These are phyloP conservation scores for Coniochaeta hoffmannii DNA, from an alignment of 2,329 filamentous ascomycete genomes.

Conservation along the genomic window DNA sequence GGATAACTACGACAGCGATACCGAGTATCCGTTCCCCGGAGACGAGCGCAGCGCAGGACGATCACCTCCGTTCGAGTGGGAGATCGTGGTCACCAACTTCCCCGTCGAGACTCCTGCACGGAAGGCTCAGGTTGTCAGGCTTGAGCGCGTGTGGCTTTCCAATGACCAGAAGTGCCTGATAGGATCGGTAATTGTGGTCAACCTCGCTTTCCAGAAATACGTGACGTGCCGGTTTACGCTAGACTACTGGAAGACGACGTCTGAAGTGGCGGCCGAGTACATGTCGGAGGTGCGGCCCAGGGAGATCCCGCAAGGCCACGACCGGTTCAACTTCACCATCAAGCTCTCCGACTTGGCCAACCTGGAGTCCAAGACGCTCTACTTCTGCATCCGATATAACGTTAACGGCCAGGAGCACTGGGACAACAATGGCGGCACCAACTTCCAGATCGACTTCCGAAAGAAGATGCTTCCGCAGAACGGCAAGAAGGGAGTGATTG, in stretches of 20 bases:
- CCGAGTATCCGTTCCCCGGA: conserved; percentile 75
- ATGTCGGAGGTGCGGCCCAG: conserved; percentile 67
- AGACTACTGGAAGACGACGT: conserved; percentile 98
- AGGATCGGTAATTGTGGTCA: conserved; percentile 77
- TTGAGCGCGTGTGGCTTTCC: conserved; percentile 84
- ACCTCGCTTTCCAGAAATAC: conserved; percentile 80
- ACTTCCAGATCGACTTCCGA: conserved; percentile 91
- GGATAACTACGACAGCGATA: conserved; percentile 79
- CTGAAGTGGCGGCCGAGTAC: conserved; percentile 86
- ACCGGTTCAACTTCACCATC: conserved; percentile 92
- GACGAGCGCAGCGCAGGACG: conserved; percentile 35
- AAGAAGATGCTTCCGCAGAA: conserved; percentile 64
- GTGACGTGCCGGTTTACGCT: conserved; percentile 93
- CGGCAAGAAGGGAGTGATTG: conserved; percentile 46
- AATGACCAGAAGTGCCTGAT: conserved; percentile 79
- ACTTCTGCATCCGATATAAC: conserved; percentile 83
- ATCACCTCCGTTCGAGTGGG: conserved; percentile 67
- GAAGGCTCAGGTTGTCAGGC: conserved; percentile 59
- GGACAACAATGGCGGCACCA: conserved; percentile 84
- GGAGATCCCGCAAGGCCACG: conserved; percentile 57
- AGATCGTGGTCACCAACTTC: conserved; percentile 79
- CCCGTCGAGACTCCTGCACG: conserved; percentile 59
- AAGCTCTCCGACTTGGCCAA: conserved; percentile 87
- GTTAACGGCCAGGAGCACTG: conserved; percentile 82
- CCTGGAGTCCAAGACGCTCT: conserved; percentile 85